These are phyloP conservation scores for Detonula confervacea DNA, from an alignment of 352 stramenopile genomes.

Conservation along the genomic window DNA sequence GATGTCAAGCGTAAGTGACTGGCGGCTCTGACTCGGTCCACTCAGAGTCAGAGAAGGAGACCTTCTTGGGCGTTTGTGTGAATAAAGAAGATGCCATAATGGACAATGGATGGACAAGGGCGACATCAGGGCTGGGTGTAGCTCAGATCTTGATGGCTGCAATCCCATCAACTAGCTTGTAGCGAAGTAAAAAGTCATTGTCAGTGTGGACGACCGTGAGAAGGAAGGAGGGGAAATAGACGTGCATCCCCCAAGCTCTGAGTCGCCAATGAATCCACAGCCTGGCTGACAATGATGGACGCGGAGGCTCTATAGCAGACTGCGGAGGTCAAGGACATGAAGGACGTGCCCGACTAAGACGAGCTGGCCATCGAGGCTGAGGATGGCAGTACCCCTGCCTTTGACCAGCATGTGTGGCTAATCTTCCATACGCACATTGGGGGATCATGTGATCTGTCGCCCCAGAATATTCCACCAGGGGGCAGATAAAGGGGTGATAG, in stretches of 20 bases:
- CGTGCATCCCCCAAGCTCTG: background rate
- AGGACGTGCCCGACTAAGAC: constrained; percentile 22
- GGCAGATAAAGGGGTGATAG: too few species aligned
- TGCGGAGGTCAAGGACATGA: constrained; percentile 16
- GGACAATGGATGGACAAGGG: too few species aligned
- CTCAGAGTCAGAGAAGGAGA: too few species aligned
- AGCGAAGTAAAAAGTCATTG: constrained; percentile 1
- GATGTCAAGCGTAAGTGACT: background rate
- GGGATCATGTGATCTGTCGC: too few species aligned
- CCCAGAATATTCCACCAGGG: too few species aligned
- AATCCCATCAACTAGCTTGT: background rate
- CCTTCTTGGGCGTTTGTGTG: too few species aligned
- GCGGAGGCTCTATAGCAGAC: constrained; percentile 15
- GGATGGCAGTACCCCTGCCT: constrained; percentile 11
- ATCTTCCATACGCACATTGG: too few species aligned
- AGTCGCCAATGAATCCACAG: constrained; percentile 21
- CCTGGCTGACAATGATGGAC: background rate
- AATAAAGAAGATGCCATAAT: too few species aligned
- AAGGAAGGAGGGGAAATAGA: constrained; percentile 38
- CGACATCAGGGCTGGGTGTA: too few species aligned
- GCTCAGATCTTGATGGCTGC: too few species aligned
- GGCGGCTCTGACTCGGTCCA: too few species aligned
- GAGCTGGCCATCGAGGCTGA: constrained; percentile 23
- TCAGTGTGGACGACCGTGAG: constrained; percentile 18
- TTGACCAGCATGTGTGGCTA: too few species aligned